Conservation (phyloP, 2,329 filamentous ascomycete genomes). For the Cercospora citrullina region DNA sequence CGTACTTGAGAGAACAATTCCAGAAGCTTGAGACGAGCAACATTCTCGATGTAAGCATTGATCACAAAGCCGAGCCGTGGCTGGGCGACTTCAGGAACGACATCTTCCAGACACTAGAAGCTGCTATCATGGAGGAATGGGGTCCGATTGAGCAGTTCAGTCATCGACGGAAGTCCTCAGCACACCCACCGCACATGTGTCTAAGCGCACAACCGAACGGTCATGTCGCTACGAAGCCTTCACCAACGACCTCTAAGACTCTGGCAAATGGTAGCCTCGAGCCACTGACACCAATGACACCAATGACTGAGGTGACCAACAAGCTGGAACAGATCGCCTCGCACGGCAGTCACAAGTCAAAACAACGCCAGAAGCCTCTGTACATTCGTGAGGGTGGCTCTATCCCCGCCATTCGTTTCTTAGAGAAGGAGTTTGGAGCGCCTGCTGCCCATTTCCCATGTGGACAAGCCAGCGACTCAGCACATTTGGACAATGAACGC, state of each 20-base stretch:
- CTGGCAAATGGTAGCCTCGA: constrained; percentile 24
- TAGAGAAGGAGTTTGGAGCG: constrained; percentile 90
- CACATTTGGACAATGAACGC: constrained; percentile 94
- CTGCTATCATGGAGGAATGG: constrained; percentile 84
- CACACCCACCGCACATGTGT: constrained; percentile 20
- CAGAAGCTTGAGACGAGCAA: constrained; percentile 76
- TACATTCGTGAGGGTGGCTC: constrained; percentile 96
- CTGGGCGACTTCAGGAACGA: constrained; percentile 82
- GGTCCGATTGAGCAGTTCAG: constrained; percentile 52
- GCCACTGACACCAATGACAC: constrained; percentile 31
- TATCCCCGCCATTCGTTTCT: constrained; percentile 88
- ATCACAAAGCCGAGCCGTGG: constrained; percentile 72
- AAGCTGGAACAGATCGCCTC: constrained; percentile 38
- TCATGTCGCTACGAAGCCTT: constrained; percentile 39
- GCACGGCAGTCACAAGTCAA: constrained; percentile 34
- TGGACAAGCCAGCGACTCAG: constrained; percentile 89
- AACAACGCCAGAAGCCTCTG: constrained; percentile 60
- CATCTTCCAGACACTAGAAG: constrained; percentile 85
- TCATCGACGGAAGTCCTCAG: constrained; percentile 25
- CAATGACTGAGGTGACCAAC: constrained; percentile 30
- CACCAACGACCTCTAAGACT: constrained; percentile 50
- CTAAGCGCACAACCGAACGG: constrained; percentile 13
- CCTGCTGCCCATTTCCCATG: constrained; percentile 91
- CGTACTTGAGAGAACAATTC: constrained; percentile 72
- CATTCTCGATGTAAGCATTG: constrained; percentile 75